A percentile compares a stretch with the other conserved stretches of the same genome.
phyloP scores from a whole-genome alignment of 164 flowering plant species.

The Berberis thunbergii region DNA sequence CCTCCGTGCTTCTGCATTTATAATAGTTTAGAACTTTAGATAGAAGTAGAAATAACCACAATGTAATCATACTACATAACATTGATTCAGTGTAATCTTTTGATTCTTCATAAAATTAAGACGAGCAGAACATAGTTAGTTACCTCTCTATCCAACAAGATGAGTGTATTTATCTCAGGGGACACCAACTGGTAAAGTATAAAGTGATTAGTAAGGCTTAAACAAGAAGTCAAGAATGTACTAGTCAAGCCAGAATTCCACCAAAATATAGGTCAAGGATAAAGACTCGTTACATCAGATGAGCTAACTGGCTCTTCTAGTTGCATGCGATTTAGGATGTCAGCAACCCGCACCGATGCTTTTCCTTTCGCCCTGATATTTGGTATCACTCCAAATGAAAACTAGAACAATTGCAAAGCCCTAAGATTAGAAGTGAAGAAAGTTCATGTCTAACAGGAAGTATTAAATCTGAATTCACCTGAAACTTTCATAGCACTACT shows the following conservation, averaged over 20 bases:
- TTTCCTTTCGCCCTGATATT: conserved; percentile 95
- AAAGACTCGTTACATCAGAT: conserved; percentile 45
- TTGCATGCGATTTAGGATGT: conserved; percentile 79
- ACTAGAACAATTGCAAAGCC: conserved; percentile 27
- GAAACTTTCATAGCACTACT: too few relatives aligned
- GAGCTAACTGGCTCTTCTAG: conserved; percentile 75
- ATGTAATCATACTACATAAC: too few relatives aligned
- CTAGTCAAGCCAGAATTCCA: not conserved
- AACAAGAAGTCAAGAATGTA: not conserved
- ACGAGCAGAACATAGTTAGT: not conserved
- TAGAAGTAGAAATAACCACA: too few relatives aligned
- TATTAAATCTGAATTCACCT: too few relatives aligned
- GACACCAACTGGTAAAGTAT: conserved; percentile 39
- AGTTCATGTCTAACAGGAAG: not conserved
- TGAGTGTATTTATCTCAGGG: conserved; percentile 83
- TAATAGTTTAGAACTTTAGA: too few relatives aligned
- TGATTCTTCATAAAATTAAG: too few relatives aligned
- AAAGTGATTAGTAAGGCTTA: conserved; percentile 7
- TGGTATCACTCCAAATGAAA: conserved; percentile 76
- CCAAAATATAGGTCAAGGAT: not conserved
- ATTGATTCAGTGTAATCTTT: too few relatives aligned
- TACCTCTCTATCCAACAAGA: conserved; percentile 93
- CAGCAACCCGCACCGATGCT: conserved; percentile 79
- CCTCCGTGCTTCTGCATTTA: too few relatives aligned
- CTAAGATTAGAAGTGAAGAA: not conserved